Conservation (phyloP, 1,284 basidiomycete genomes). For the Ustilago loliicola region DNA sequence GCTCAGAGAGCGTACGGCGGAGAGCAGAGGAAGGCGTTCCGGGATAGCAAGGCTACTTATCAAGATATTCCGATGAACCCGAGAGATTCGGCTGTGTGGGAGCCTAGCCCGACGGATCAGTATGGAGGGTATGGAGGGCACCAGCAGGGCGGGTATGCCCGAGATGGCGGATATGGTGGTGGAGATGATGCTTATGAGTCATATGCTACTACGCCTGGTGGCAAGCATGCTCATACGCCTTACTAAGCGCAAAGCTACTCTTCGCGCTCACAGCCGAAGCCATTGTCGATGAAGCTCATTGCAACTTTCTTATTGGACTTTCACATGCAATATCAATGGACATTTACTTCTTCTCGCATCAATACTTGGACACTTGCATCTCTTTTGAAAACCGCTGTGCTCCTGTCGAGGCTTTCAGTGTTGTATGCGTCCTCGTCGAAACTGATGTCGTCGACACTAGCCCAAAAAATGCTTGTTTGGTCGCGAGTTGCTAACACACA, state of each 20-base stretch:
- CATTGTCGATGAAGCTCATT: background rate
- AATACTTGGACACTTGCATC: too few relatives aligned
- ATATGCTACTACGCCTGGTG: constrained; percentile 33
- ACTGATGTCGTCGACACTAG: too few relatives aligned
- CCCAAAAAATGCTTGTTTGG: background rate
- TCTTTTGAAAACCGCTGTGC: too few relatives aligned
- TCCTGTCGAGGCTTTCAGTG: too few relatives aligned
- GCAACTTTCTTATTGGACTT: background rate
- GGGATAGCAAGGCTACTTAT: constrained; percentile 38
- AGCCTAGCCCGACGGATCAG: constrained; percentile 31
- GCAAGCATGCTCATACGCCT: constrained; percentile 26
- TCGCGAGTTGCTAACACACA: too few relatives aligned
- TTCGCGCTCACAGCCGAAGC: background rate
- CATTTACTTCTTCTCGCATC: background rate
- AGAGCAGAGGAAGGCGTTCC: constrained; percentile 52
- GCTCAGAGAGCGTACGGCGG: constrained; percentile 64
- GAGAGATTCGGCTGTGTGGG: constrained; percentile 59
- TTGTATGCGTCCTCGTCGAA: too few relatives aligned
- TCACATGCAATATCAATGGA: constrained; percentile 23
- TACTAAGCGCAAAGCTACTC: constrained; percentile 8
- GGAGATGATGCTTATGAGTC: constrained; percentile 25
- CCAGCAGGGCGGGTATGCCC: constrained; percentile 11
- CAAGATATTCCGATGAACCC: constrained; percentile 58
- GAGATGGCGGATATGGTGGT: constrained; percentile 4
- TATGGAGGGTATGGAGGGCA: constrained; percentile 22